Conservation (phyloP, 2,329 filamentous ascomycete species). For the Arthrobotrys conoides region DNA sequence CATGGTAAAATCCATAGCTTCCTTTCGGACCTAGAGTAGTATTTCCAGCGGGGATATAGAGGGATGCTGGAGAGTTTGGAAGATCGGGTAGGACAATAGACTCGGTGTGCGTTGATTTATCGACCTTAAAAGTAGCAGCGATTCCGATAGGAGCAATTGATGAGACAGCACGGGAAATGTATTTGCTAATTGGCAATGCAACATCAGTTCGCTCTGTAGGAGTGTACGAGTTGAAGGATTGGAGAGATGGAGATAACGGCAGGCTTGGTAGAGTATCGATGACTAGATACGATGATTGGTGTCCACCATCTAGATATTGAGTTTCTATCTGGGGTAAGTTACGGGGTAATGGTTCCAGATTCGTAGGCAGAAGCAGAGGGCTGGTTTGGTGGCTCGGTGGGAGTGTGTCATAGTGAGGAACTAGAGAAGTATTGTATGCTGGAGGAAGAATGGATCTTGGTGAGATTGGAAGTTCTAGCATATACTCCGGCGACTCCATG, state of each 20-base stretch:
- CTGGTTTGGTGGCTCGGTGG: constrained; percentile 19
- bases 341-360: background rate
- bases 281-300: background rate
- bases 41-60: background rate
- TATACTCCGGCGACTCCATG: background rate
- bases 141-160: background rate
- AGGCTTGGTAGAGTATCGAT: background rate
- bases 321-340: background rate
- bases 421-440: background rate
- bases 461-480: constrained; percentile 26
- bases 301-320: background rate
- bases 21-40: background rate
- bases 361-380: background rate
- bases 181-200: constrained; percentile 6
- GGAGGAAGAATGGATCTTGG: background rate
- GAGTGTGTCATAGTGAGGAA: constrained; percentile 3
- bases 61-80: constrained; percentile 30
- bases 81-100: constrained; percentile 6
- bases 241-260: constrained; percentile 25
- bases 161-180: background rate
- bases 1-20: background rate
- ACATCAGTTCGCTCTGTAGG: background rate
- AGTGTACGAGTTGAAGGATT: background rate
- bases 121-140: background rate
- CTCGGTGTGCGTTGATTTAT: background rate